These are phyloP conservation scores for Zostera marina DNA, from an alignment of 116 monocot species.

Conservation along the genomic window DNA sequence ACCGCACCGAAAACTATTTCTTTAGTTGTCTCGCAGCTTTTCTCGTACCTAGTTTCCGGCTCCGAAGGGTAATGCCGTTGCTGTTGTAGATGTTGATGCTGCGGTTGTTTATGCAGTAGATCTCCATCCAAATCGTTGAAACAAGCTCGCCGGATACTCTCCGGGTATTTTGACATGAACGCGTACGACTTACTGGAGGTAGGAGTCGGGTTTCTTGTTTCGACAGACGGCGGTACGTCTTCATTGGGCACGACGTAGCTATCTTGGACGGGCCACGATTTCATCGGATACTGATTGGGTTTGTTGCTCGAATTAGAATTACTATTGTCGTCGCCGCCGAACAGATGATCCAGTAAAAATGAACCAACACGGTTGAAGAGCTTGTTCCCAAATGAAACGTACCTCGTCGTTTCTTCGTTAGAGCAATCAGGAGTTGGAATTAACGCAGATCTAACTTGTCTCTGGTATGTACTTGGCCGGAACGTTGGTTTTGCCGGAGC, in stretches of 20 bases:
- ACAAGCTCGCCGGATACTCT: conserved; percentile 49
- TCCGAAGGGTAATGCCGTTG: conserved; percentile 60
- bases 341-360: conserved; percentile 23
- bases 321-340: neutral
- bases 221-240: conserved; percentile 67
- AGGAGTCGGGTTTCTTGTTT: conserved; percentile 52
- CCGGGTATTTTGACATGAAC: conserved; percentile 80
- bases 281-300: conserved; percentile 16
- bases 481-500: conserved; percentile 19
- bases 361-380: conserved; percentile 32
- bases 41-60: conserved; percentile 72
- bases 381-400: conserved; percentile 41
- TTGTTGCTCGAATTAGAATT: conserved; percentile 27
- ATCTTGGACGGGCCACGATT: conserved; percentile 65
- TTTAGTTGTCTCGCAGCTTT: conserved; percentile 68
- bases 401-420: conserved; percentile 16
- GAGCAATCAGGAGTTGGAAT: conserved; percentile 39
- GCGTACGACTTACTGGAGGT: conserved; percentile 54
- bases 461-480: conserved; percentile 34
- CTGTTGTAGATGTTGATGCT: conserved; percentile 11
- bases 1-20: conserved; percentile 94
- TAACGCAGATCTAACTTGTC: conserved; percentile 50
- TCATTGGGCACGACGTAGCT: conserved; percentile 70
- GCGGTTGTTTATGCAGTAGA: conserved; percentile 6
- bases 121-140: conserved; percentile 45